Conservation (phyloP, 2,329 filamentous ascomycete species). For the Fonsecaea monophora region DNA sequence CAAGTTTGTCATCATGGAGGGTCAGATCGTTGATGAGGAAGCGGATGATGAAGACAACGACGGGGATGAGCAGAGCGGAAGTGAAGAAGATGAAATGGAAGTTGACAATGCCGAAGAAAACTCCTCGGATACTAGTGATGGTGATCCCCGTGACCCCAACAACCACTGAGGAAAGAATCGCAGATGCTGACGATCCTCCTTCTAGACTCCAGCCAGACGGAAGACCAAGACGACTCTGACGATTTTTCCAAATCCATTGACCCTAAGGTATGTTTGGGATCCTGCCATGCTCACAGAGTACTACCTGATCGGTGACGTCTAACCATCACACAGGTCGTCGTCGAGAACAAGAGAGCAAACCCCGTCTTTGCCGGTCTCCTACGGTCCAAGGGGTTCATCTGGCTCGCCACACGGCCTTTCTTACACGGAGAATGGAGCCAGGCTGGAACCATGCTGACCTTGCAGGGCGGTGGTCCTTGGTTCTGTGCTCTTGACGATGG, state of each 20-base stretch:
- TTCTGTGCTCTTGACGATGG: slow-evolving; percentile 49
- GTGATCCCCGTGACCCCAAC: background rate
- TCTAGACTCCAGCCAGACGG: background rate
- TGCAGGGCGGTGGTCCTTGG: slow-evolving; percentile 55
- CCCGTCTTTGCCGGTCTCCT: slow-evolving; percentile 49
- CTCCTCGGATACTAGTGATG: background rate
- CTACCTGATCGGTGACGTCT: background rate
- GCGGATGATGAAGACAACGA: slow-evolving; percentile 16
- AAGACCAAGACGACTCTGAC: slow-evolving; percentile 13
- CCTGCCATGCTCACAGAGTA: background rate
- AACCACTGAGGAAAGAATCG: background rate
- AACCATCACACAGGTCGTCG: background rate
- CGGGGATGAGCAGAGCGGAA: slow-evolving; percentile 1
- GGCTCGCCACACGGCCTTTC: slow-evolving; percentile 51
- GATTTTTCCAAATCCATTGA: slow-evolving; percentile 33
- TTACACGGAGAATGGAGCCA: slow-evolving; percentile 56
- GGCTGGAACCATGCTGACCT: slow-evolving; percentile 53
- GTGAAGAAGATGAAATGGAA: slow-evolving; percentile 8
- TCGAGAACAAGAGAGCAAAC: slow-evolving; percentile 48
- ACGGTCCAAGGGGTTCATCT: slow-evolving; percentile 55
- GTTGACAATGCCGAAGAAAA: background rate
- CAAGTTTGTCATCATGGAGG: slow-evolving; percentile 55
- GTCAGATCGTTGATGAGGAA: slow-evolving; percentile 43
- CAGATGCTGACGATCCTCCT: background rate
- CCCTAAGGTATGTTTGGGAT: slow-evolving; percentile 20